phyloP scores from a whole-genome alignment of 169 alveolate species.

The Plasmodium knowlesi region DNA sequence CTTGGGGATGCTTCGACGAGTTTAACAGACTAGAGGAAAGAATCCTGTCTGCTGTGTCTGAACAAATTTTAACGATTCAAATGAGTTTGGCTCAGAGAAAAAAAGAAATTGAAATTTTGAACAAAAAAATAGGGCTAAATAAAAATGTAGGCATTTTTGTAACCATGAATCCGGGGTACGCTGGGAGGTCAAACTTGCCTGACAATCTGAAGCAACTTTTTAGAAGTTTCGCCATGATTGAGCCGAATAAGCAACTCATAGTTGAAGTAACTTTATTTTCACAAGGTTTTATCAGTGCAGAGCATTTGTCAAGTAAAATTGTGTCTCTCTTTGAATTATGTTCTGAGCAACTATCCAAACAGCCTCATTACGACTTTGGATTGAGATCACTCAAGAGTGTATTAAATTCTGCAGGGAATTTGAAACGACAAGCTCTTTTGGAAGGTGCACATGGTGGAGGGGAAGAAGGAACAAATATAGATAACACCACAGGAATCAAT shows the following conservation, averaged over 20 bases:
- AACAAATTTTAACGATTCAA: conserved; percentile 93
- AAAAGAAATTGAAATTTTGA: conserved; percentile 87
- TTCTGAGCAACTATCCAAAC: conserved; percentile 92
- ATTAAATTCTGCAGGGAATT: conserved; percentile 94
- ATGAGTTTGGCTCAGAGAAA: conserved; percentile 91
- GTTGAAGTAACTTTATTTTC: conserved; percentile 95
- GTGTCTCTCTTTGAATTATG: conserved; percentile 96
- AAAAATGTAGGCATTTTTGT: conserved; percentile 96
- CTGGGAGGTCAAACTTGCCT: conserved; percentile 98
- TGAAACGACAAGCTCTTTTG: conserved; percentile 90
- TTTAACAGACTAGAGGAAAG: conserved; percentile 97
- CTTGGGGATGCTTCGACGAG: conserved; percentile 99
- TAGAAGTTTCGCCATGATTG: conserved; percentile 94
- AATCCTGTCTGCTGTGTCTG: conserved; percentile 97
- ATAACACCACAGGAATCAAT: background rate
- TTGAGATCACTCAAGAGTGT: conserved; percentile 97
- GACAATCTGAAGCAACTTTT: conserved; percentile 95
- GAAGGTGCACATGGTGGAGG: conserved; percentile 79
- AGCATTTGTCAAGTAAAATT: conserved; percentile 93
- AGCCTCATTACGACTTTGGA: conserved; percentile 99
- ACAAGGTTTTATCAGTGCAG: conserved; percentile 96
- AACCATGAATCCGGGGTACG: conserved; percentile 99
- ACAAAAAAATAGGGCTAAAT: conserved; percentile 91
- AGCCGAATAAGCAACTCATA: conserved; percentile 91
- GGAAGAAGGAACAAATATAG: background rate